Base-by-base conservation (phyloP, 202 grass and related monocot genomes). In the Setaria italica region DNA sequence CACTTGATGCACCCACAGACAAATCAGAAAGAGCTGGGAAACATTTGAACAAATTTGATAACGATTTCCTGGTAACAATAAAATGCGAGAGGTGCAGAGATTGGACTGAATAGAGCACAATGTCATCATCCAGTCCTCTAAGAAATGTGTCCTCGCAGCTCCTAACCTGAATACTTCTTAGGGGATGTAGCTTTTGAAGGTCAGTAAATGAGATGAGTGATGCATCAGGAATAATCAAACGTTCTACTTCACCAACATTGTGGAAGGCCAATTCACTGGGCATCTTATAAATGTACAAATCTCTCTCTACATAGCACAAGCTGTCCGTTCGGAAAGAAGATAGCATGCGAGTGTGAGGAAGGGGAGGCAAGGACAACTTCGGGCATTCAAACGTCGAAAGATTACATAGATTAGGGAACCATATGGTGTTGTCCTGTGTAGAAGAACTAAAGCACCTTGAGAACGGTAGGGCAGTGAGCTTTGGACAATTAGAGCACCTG, bases 281-380 rank as follows among this genome's bases (percentile, higher is more conserved):
- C 48, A 5, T 10, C 8, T 45, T 45, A 45, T 11, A 0, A 20
- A 74, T 74, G 13, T 0, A 10, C 47, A 74, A 32, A 0, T 2
- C 0, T n/a, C 0, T 11, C 0, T 0, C 0, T 1, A 9, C 8
- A 11, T 49, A 50, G 34, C 0, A 0, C 0, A 11, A 19, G 1
- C 0, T 5, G 9, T 48, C 58, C 0, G 12, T 78, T 0, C 0
- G 0, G 30, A 86, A 4, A 41, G 0, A 11, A 8, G 6, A 37
- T 4, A 87, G 2, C 3, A 6, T 70, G 4, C 62, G 30, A 1
- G 33, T 82, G 19, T 82, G 62, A 16, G 71, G 63, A 1, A 87
- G 11, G 11, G 14, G 42, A 3, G 85, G 19, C 14, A 70, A 10
- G 2, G 14, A 45, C 43, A 87, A n/a, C 54, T 70, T 19, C 0